Evolutionary conservation across 1,284 basidiomycete genomes (phyloP), one percentile per base, ranked within the genome.

Genomic region (Ceraceosorus bombacis): DNA sequence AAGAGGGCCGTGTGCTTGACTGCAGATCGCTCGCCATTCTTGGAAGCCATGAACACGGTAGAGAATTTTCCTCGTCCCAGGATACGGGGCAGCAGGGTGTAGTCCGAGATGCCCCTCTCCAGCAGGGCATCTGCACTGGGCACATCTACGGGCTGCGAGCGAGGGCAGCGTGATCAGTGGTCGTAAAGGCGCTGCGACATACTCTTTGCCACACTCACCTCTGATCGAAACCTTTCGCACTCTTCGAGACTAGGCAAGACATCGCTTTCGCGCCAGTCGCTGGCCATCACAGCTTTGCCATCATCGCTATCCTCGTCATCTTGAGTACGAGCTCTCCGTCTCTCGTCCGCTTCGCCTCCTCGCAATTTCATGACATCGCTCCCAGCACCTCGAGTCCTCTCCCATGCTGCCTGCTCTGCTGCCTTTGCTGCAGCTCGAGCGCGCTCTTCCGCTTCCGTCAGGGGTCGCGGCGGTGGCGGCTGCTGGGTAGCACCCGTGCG

Each of bases 1-100:
- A 82, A 81, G 15, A 84, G 76, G 4, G 82, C 80, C 2, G 83
- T 84, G 68, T 83, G 82, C 65, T 84, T 83, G 69, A 84, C 77
- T 0, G 82, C 82, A 66, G 79, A 81, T 2, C 67, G 63, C 46
- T 73, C 66, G n/a, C 71, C 71, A 12, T 62, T 64, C 55, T 74
- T 76, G 51, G 68, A 70, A 1, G 75, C 74, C n/a, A 77, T 67
- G 49, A 76, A 77, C 51, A 77, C 75, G 51, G 67, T 73, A 37
- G 74, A 76, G 57, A 77, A 77, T 54, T 76, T 76, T 59, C 75
- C 75, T 13, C 75, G 64, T 10, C 75, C 75, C 13, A 77, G 67
- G 50, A 72, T 67, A 57, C 66, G 69, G 39, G 75, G 75, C n/a
- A 77, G 70, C 55, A 77, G 58, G 55, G 75, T 77, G 61, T 77